phyloP scores from a whole-genome alignment of 305 asterid genomes.

The Vinca major region DNA sequence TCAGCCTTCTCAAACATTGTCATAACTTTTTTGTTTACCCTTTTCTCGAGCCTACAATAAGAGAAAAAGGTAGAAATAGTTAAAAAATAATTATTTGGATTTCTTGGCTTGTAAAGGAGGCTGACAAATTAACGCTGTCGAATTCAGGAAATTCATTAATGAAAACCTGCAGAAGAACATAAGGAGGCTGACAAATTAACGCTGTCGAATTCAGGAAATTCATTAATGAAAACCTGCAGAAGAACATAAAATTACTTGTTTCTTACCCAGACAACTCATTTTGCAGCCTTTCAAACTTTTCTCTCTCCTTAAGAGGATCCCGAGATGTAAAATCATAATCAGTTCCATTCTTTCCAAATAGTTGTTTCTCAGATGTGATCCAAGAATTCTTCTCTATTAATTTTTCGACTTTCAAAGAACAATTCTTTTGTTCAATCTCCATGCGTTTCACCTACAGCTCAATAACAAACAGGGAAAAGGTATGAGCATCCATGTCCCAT shows the following conservation, averaged over 20 bases:
- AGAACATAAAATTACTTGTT: not conserved
- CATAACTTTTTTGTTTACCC: slow-evolving; percentile 96
- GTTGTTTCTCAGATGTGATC: slow-evolving; percentile 93
- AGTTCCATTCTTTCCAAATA: slow-evolving; percentile 78
- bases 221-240: not conserved
- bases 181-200: not conserved
- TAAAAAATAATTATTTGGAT: not conserved
- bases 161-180: not conserved
- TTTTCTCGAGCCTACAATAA: slow-evolving; percentile 75
- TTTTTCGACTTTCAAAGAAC: slow-evolving; percentile 71
- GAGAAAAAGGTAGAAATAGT: slow-evolving; percentile 4
- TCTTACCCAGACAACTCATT: slow-evolving; percentile 85
- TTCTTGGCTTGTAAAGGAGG: slow-evolving; percentile 8
- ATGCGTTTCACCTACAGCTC: slow-evolving; percentile 61
- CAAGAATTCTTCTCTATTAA: slow-evolving; percentile 85
- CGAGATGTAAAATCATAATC: slow-evolving; percentile 85
- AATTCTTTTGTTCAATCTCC: slow-evolving; percentile 87
- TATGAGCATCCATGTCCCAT: slow-evolving; percentile 12
- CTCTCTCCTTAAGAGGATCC: slow-evolving; percentile 62
- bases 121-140: not conserved
- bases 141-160: not conserved
- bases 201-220: not conserved
- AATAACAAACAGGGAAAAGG: slow-evolving; percentile 4
- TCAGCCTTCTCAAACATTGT: slow-evolving; percentile 99
- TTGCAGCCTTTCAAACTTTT: slow-evolving; percentile 66